Evolutionary conservation across 2,329 filamentous ascomycete genomes (phyloP).

Genomic region (Pestalotiopsis sp.): DNA sequence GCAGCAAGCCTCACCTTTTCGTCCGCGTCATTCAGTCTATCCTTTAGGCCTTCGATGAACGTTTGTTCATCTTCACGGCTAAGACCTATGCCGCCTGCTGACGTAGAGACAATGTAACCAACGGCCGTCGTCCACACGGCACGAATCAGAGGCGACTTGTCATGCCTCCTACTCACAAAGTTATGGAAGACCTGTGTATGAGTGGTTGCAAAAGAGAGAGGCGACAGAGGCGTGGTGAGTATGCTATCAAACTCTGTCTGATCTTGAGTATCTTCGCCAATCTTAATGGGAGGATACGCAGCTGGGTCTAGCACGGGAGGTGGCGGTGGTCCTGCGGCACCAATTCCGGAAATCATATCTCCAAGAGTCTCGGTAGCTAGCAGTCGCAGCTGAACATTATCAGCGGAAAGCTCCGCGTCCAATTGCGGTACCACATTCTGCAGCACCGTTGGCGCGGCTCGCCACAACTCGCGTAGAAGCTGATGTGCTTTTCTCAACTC

Average conservation of each 20-base stretch:
- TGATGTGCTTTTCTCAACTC: conserved; percentile 89
- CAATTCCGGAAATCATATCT: conserved; percentile 92
- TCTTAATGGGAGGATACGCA: conserved; percentile 77
- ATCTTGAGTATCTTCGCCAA: conserved; percentile 59
- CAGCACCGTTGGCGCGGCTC: conserved; percentile 83
- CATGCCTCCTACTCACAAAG: conserved; percentile 82
- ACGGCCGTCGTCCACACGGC: conserved; percentile 84
- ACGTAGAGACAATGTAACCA: conserved; percentile 87
- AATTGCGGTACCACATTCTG: conserved; percentile 93
- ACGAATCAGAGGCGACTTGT: conserved; percentile 82
- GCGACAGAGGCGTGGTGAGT: conserved; percentile 81
- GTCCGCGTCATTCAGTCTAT: conserved; percentile 84
- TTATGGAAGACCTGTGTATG: conserved; percentile 79
- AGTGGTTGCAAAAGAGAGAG: conserved; percentile 85
- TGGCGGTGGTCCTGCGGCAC: conserved; percentile 83
- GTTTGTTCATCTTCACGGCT: conserved; percentile 79
- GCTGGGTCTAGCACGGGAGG: conserved; percentile 74
- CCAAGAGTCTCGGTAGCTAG: conserved; percentile 93
- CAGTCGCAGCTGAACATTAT: conserved; percentile 83
- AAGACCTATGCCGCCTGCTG: conserved; percentile 85
- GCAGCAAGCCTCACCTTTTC: conserved; percentile 89
- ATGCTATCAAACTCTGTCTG: conserved; percentile 56
- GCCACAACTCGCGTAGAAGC: conserved; percentile 90
- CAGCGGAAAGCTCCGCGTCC: conserved; percentile 87
- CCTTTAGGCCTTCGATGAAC: conserved; percentile 73